Evolutionary conservation across 2,329 filamentous ascomycete genomes (phyloP), one percentile per base, ranked within the genome.

Genomic region (Rhynchosporium secalis): DNA sequence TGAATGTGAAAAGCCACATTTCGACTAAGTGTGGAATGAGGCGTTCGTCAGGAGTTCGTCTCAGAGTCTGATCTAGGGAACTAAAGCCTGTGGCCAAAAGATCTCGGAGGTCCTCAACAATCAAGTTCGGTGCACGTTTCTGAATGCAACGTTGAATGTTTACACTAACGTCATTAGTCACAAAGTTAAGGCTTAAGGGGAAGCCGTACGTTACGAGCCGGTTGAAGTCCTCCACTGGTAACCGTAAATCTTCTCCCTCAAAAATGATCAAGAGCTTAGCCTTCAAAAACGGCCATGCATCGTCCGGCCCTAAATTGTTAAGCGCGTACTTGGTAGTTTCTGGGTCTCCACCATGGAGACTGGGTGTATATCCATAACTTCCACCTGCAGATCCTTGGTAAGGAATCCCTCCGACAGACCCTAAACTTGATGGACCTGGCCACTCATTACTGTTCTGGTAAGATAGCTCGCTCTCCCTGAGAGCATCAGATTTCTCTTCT

Each of bases 1-100:
- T 94, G 71, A 97, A 97, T 0, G 95, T 93, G 52, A 95, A 87
- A 63, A 96, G 85, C 95, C 95, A 99, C 72, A 97, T 87, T 73
- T 96, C 92, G 2, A 97, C 94, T 0, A 99, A 81, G 61, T 92
- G 87, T 0, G 92, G 91, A 28, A 98, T 92, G n/a, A 98, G 83
- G 40, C 89, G 85, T 64, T 96, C 93, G 72, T 98, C 94, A 0
- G 91, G 83, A 0, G 92, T 87, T 51, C 86, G 85, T 56, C 88
- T 85, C 20, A 98, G 79, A 0, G 91, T 93, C 67, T 93, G 90
- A 69, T 96, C 94, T 2, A 99, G 81, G 1, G 90, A 92, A 36
- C 84, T 82, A 72, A 98, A 99, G 1, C 95, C 95, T 0, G 90
- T 89, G n/a, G 81, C 78, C 2, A 95, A 78, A 3, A 95, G 80